Conservation (phyloP, 2,329 filamentous ascomycete species). For the Dactylella cylindrospora region DNA sequence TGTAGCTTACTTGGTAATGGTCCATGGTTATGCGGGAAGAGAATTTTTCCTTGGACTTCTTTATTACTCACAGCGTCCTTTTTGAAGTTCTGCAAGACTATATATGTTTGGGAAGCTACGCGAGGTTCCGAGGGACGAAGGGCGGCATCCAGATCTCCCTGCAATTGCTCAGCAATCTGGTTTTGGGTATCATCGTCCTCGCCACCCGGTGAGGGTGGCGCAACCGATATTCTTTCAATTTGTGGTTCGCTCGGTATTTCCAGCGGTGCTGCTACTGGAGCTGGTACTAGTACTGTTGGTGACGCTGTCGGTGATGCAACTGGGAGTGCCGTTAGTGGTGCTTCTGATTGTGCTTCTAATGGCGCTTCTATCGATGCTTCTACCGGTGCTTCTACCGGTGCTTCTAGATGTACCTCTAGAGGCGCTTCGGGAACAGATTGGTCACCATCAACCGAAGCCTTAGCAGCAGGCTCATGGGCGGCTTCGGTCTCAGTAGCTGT, state of each 20-base stretch:
- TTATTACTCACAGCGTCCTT: conserved; percentile 57
- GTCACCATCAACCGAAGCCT: too few species aligned
- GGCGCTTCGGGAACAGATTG: too few species aligned
- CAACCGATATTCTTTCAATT: conserved; percentile 44
- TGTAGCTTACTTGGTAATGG: conserved; percentile 57
- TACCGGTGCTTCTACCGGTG: too few species aligned
- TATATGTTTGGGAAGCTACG: conserved; percentile 39
- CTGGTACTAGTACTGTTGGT: too few species aligned
- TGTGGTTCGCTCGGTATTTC: conserved; percentile 15
- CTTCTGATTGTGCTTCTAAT: too few species aligned
- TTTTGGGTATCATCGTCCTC: conserved; percentile 30
- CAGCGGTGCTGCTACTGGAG: conserved; percentile 18
- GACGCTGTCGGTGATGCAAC: too few species aligned
- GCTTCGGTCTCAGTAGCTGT: conserved; percentile 13
- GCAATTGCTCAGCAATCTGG: conserved; percentile 32
- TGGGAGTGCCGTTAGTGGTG: too few species aligned
- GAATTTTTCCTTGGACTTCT: conserved; percentile 60
- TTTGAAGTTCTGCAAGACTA: conserved; percentile 63
- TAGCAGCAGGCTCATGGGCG: conserved; percentile 14
- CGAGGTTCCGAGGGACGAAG: conserved; percentile 15
- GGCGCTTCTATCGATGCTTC: too few species aligned
- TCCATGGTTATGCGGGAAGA: conserved; percentile 59
- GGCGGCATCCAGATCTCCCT: conserved; percentile 35
- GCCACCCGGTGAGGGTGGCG: conserved; percentile 36
- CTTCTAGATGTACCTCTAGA: too few species aligned